Evolutionary conservation across 2,329 filamentous ascomycete genomes (phyloP), one percentile per base, ranked within the genome.

Genomic region (Pseudogymnoascus sp.): DNA sequence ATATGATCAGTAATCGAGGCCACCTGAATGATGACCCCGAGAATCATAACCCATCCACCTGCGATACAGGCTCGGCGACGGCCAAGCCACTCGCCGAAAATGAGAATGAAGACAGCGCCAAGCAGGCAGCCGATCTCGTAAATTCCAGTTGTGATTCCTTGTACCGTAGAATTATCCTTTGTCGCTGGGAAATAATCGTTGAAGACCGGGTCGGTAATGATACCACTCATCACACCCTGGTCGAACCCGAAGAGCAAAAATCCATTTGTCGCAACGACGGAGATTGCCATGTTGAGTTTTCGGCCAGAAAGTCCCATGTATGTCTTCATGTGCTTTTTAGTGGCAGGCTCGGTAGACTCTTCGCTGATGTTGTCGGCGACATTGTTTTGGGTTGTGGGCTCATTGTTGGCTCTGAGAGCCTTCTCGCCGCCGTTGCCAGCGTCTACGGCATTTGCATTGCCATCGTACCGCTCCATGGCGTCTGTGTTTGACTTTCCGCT

Each of bases 91-190:
- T 99, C 95, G 69, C 95, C 95, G 64, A 98, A 85, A 67, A 88
- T 87, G 61, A 95, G 95, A 37, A 98, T 91, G 28, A 88, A 76
- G 13, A 99, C 78, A 1, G 93, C 98, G 21, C 93, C 90, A 71
- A 96, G 89, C 67, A 99, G 90, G 45, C 95, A 95, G 65, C 95
- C 95, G 63, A 98, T 81, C 78, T 97, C 93, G 65, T 99, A 84
- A 71, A 99, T 98, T 69, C 95, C 93, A 64, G 99, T 95, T 88
- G 98, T 98, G 31, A 92, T 98, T 65, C 93, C 95, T 65, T 99
- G 88, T 75, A 96, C 86, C 57, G 92, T 91, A 71, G 85, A 85
- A 19, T 90, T 89, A 21, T 95, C 95, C 71, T 98, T 87, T 72
- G 93, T 82, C n/a, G 48, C 28, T 34, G 28, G 48, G 78, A 99